These are phyloP conservation scores for Begonia peltatifolia DNA, from an alignment of 306 rosid genomes.

Conservation along the genomic window DNA sequence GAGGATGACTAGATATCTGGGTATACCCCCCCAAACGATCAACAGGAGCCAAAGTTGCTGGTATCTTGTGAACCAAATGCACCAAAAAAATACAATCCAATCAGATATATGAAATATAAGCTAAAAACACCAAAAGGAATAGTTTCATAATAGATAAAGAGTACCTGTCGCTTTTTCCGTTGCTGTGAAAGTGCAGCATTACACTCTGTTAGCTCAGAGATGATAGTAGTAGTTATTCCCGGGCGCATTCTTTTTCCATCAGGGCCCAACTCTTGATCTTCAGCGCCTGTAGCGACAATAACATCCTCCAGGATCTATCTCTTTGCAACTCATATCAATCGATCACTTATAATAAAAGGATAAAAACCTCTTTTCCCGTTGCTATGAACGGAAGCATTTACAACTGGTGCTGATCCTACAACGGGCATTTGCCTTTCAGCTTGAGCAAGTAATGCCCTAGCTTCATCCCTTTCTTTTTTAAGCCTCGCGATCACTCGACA, in stretches of 20 bases:
- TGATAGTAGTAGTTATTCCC: slow-evolving; percentile 49
- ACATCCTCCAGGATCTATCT: background rate
- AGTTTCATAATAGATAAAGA: background rate
- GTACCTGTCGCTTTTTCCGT: slow-evolving; percentile 82
- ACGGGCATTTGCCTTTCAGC: slow-evolving; percentile 62
- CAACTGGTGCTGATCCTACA: slow-evolving; percentile 28
- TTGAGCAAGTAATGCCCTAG: slow-evolving; percentile 74
- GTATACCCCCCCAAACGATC: slow-evolving; percentile 75
- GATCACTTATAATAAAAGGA: background rate
- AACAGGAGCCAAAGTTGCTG: slow-evolving; percentile 71
- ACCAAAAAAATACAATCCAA: slow-evolving; percentile 1
- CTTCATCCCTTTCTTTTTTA: slow-evolving; percentile 82
- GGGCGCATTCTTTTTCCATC: slow-evolving; percentile 46
- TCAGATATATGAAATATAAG: background rate
- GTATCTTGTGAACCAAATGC: slow-evolving; percentile 36
- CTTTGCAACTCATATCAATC: background rate
- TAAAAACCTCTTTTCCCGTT: slow-evolving; percentile 73
- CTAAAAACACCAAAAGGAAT: background rate
- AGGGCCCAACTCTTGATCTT: slow-evolving; percentile 55
- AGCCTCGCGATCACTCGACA: slow-evolving; percentile 95
- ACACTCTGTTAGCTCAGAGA: slow-evolving; percentile 76
- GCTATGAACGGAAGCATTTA: slow-evolving; percentile 42
- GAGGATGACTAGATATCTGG: slow-evolving; percentile 94
- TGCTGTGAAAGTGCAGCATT: slow-evolving; percentile 82
- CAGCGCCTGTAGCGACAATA: slow-evolving; percentile 24